Evolutionary conservation across 441 rosid species (phyloP).

Genomic region (Croton laevigatus): DNA sequence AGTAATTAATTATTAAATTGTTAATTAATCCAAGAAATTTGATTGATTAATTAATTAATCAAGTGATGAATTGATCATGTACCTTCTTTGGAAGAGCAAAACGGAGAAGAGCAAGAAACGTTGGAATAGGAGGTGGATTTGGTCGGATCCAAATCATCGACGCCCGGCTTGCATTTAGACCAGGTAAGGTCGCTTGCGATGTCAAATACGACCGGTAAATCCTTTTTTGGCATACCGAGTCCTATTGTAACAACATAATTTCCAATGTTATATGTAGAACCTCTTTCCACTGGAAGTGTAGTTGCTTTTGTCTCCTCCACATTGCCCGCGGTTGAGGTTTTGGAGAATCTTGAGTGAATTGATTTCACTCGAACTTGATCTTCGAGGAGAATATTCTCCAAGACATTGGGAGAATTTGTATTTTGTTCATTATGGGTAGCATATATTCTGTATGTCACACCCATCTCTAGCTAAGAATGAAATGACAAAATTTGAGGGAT

Average conservation of each 20-base stretch:
- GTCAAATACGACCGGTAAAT: constrained; percentile 56
- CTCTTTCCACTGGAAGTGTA: constrained; percentile 49
- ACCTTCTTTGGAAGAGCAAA: no score
- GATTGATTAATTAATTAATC: no score
- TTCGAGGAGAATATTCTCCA: constrained; percentile 32
- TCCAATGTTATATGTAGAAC: constrained; percentile 53
- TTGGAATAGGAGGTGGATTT: constrained; percentile 52
- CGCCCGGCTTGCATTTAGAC: constrained; percentile 52
- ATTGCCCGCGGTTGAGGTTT: constrained; percentile 10
- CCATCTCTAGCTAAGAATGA: no score
- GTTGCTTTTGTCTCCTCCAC: constrained; percentile 28
- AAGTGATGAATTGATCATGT: no score
- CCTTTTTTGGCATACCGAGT: constrained; percentile 68
- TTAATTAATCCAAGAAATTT: no score
- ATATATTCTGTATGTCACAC: no score
- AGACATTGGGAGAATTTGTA: constrained; percentile 31
- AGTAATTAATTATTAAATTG: no score
- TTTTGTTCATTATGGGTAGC: no score
- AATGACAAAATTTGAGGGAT: no score
- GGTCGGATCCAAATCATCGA: constrained; percentile 34
- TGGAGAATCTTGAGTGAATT: constrained; percentile 44
- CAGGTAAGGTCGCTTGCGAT: constrained; percentile 70
- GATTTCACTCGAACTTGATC: constrained; percentile 38
- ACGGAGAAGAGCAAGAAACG: constrained; percentile 50
- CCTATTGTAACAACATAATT: constrained; percentile 55